phyloP scores from a whole-genome alignment of 305 asterid species.

The Solanum chacoense region DNA sequence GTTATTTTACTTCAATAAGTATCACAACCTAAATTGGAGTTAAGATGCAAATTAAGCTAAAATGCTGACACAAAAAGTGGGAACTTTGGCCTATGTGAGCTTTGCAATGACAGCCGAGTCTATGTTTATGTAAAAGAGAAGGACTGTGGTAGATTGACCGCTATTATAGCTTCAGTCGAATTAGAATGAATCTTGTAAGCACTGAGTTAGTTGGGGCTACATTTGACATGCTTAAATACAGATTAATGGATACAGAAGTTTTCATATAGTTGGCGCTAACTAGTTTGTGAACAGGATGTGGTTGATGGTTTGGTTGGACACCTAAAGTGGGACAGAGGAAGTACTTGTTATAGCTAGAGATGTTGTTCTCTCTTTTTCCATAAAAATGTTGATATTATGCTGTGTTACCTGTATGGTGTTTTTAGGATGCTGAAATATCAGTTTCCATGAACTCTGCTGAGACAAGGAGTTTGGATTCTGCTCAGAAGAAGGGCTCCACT shows the following conservation, averaged over 20 bases:
- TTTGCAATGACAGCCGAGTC: neutral
- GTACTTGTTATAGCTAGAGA: neutral
- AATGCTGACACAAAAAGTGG: neutral
- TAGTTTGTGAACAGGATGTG: neutral
- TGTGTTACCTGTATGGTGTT: neutral
- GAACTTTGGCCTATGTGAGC: neutral
- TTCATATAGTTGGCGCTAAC: neutral
- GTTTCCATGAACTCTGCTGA: constrained; percentile 66
- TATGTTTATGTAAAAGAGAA: neutral
- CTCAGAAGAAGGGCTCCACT: constrained; percentile 86
- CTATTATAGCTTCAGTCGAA: neutral
- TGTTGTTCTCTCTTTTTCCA: neutral
- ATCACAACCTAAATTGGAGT: neutral
- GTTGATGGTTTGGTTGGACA: neutral
- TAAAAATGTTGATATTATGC: neutral
- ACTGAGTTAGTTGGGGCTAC: neutral
- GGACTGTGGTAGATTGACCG: neutral
- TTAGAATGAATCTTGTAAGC: neutral
- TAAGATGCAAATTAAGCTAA: neutral
- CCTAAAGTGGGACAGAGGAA: neutral
- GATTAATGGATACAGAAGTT: neutral
- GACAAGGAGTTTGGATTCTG: constrained; percentile 71
- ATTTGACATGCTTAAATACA: neutral
- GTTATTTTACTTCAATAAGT: neutral
- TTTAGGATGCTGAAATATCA: constrained; percentile 88